Conservation (phyloP, 768 basidiomycete genomes). For the Lentinus brumalis region DNA sequence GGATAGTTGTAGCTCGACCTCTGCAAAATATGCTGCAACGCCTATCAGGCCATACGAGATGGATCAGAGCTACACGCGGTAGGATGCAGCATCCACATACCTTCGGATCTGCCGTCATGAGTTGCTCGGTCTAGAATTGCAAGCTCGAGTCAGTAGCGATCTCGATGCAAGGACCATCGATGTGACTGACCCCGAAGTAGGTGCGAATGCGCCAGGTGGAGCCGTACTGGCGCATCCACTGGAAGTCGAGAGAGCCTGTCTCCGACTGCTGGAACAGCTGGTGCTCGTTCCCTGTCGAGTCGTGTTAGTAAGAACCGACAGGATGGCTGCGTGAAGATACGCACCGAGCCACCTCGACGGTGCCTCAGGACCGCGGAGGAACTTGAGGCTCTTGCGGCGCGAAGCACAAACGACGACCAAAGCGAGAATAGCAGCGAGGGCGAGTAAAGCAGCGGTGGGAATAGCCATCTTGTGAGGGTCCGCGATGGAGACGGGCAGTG, state of each 20-base stretch:
- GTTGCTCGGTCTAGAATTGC: background rate
- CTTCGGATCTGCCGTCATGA: conserved; percentile 17
- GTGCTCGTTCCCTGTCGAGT: background rate
- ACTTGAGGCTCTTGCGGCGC: too few relatives aligned
- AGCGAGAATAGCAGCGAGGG: too few relatives aligned
- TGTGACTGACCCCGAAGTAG: background rate
- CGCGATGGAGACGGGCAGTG: too few relatives aligned
- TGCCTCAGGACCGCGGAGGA: too few relatives aligned
- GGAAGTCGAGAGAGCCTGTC: background rate
- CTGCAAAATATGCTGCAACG: conserved; percentile 29
- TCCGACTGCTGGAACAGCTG: background rate
- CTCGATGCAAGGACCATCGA: background rate
- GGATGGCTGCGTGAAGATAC: too few relatives aligned
- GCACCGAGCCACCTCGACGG: too few relatives aligned
- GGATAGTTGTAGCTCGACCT: conserved; percentile 27
- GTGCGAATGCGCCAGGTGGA: background rate
- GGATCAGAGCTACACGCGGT: background rate
- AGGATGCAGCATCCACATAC: background rate
- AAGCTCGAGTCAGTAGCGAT: background rate
- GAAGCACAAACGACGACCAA: too few relatives aligned
- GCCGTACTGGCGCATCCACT: conserved; percentile 3
- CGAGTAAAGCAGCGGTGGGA: too few relatives aligned
- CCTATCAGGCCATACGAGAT: conserved; percentile 1
- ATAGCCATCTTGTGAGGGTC: too few relatives aligned
- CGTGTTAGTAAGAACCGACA: too few relatives aligned